phyloP scores from a whole-genome alignment of 257 asterid species.

The Jaltomata sinuosa region DNA sequence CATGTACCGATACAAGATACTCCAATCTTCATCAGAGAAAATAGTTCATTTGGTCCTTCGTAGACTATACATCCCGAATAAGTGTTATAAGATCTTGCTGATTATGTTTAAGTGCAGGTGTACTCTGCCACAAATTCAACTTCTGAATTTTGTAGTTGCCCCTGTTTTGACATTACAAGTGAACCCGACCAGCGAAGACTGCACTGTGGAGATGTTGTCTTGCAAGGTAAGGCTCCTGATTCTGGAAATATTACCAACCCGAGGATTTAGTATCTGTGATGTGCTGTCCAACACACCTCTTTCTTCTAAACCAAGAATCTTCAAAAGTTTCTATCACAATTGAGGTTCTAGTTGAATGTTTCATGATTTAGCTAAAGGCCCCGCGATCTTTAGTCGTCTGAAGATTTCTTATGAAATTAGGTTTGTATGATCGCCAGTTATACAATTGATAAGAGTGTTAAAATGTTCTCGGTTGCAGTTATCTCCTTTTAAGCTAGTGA shows the following conservation, averaged over 20 bases:
- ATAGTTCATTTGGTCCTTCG: neutral
- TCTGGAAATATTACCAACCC: neutral
- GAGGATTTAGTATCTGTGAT: neutral
- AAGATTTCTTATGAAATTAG: neutral
- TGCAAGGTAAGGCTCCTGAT: constrained; percentile 49
- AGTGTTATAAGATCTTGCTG: neutral
- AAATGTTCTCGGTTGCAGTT: neutral
- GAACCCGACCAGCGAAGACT: constrained; percentile 45
- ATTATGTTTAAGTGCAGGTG: constrained; percentile 43
- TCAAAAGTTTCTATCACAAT: neutral
- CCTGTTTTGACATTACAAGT: constrained; percentile 76
- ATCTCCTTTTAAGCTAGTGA: neutral
- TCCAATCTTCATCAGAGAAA: neutral
- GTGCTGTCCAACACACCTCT: neutral
- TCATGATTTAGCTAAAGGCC: neutral
- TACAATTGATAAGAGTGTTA: neutral
- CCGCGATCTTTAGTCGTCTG: neutral
- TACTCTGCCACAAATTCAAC: constrained; percentile 61
- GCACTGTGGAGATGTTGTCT: constrained; percentile 65
- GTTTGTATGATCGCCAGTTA: neutral
- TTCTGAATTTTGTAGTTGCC: constrained; percentile 68
- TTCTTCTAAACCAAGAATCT: neutral
- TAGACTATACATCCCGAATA: neutral
- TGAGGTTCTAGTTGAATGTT: neutral
- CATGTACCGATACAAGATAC: neutral